Percentiles rank a stretch among this genome's conserved stretches.
Evolutionary conservation across 805 yeast genomes (phyloP).

Genomic region (Kodamaea leandrae): DNA sequence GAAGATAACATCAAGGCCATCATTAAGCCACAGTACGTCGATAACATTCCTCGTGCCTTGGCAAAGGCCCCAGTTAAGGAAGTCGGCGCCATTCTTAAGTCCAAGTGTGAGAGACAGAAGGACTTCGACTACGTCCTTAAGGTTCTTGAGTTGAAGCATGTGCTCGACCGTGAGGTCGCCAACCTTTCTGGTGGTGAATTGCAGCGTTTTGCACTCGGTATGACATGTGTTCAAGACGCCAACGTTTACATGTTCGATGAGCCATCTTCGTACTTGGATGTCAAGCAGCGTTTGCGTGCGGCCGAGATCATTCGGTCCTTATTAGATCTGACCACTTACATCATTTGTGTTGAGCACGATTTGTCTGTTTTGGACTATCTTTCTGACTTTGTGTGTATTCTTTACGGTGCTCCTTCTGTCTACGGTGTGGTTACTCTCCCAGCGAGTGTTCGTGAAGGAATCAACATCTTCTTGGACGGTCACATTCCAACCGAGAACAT

Average conservation of each 20-base stretch:
- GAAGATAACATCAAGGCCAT: slow-evolving; percentile 96
- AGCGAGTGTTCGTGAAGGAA: slow-evolving; percentile 97
- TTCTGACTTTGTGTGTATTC: slow-evolving; percentile 93
- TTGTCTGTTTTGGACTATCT: slow-evolving; percentile 94
- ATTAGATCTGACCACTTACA: slow-evolving; percentile 71
- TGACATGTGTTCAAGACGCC: slow-evolving; percentile 94
- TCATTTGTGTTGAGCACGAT: slow-evolving; percentile 98
- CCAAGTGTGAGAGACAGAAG: slow-evolving; percentile 71
- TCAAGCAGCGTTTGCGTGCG: slow-evolving; percentile 97
- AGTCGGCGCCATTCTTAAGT: slow-evolving; percentile 79
- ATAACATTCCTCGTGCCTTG: slow-evolving; percentile 94
- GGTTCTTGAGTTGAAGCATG: slow-evolving; percentile 70
- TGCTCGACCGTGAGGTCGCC: slow-evolving; percentile 82
- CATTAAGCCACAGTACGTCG: slow-evolving; percentile 98
- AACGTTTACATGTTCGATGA: slow-evolving; percentile 99
- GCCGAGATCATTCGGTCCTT: slow-evolving; percentile 91
- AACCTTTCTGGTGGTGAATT: slow-evolving; percentile 97
- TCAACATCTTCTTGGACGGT: slow-evolving; percentile 97
- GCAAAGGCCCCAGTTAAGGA: slow-evolving; percentile 79
- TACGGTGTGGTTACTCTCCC: slow-evolving; percentile 99
- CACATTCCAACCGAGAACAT: slow-evolving; percentile 95
- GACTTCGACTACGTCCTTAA: slow-evolving; percentile 63
- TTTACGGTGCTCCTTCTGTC: slow-evolving; percentile 97
- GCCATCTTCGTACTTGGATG: slow-evolving; percentile 97
- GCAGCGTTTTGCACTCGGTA: slow-evolving; percentile 96